phyloP scores from a whole-genome alignment of 345 rosid genomes.

The Lagerstroemia speciosa region DNA sequence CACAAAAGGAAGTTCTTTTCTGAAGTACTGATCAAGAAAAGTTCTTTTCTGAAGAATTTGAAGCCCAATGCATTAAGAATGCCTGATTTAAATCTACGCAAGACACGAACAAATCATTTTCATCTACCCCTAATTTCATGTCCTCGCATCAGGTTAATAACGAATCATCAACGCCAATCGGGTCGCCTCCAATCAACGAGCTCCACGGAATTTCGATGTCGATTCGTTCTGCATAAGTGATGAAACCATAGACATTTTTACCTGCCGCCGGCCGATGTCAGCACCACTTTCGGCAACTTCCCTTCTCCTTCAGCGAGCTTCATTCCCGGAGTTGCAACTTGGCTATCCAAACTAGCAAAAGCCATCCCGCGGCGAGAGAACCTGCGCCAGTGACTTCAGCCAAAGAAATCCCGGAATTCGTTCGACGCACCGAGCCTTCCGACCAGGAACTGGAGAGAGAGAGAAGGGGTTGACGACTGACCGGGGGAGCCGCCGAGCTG shows the following conservation, averaged over 20 bases:
- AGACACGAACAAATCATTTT: background rate
- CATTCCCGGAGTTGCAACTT: constrained; percentile 34
- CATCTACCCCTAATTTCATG: background rate
- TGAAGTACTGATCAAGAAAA: too few species aligned
- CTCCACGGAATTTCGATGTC: background rate
- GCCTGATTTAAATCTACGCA: background rate
- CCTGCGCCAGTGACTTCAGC: constrained; percentile 15
- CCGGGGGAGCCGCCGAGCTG: constrained; percentile 45
- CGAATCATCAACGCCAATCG: background rate
- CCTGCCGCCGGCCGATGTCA: constrained; percentile 71
- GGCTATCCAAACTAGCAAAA: constrained; percentile 29
- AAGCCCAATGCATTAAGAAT: background rate
- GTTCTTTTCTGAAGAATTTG: background rate
- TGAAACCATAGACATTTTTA: constrained; percentile 3
- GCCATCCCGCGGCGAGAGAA: constrained; percentile 39
- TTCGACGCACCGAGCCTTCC: background rate
- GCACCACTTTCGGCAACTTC: constrained; percentile 72
- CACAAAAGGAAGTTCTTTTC: too few species aligned
- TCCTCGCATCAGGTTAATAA: background rate
- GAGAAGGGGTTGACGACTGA: constrained; percentile 10
- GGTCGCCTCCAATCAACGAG: background rate
- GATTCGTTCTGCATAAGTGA: background rate
- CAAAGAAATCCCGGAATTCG: background rate
- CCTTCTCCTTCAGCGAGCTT: constrained; percentile 73
- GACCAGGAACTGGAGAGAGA: background rate